Evolutionary conservation across 1,139 yeast genomes (phyloP), one percentile per base, ranked within the genome.

Genomic region (Pichia terricola): DNA sequence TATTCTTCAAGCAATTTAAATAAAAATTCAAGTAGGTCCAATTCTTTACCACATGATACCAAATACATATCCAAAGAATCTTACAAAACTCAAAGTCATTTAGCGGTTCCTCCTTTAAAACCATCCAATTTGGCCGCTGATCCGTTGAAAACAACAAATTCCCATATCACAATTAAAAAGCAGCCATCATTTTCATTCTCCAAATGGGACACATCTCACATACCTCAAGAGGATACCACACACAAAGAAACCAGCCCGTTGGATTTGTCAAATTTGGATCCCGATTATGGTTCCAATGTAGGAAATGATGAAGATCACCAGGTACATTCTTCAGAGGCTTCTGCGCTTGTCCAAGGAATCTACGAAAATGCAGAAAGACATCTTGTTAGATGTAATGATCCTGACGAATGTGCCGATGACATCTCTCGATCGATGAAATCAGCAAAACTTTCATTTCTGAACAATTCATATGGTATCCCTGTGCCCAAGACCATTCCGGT

Each of bases 111-210:
- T 30, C 56, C 54, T 30, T 53, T 69, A 40, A 64, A 67, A 53
- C 86, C 86, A 3, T 73, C 75, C 38, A 89, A 89, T 60, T 77
- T 79, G 36, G 96, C 96, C 1, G 69, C 82, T 16, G 84, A 88
- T 58, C 97, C 97, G 3, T 67, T 83, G 48, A 77, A 76, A 45
- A 82, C 94, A 1, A 73, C 70, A 40, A 86, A 83, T 55, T 61
- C 82, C 5, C 81, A 76, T 62, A 85, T 82, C 26, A 79, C 80
- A 16, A 81, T 82, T 53, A 82, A 82, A 59, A 70, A 77, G 51
- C 84, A 57, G 48, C 65, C 65, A 0, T 50, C 43, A 16, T 45
- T 58, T 26, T 37, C 28, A 6, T 42, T 48, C 8, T 43, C 49
- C 3, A 30, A 9, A 16, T 11, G 3, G 10, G 26, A 33, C 33